Base-by-base conservation (phyloP, 2,329 filamentous ascomycete species). In the Aspergillaceae sp. region DNA sequence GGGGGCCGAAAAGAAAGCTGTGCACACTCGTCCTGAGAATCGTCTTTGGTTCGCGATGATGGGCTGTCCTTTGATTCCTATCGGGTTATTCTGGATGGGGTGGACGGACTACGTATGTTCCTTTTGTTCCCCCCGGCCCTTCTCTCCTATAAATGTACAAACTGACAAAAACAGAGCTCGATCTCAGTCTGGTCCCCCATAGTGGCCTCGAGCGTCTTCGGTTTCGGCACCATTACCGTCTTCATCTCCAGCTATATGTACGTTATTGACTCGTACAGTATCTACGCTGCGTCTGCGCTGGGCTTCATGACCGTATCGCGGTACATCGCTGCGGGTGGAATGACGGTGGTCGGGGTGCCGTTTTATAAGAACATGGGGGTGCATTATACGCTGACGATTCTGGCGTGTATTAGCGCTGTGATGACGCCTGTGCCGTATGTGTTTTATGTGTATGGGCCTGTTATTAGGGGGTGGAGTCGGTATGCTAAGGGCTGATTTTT, bases 61-160 rank as follows among this genome's bases (percentile, higher is more conserved):
- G 1, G 71, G 72, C 0, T 70, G 74, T 0, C 70, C 74, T 0
- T 60, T 70, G 0, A 71, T 81, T 4, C 76, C 77, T 0, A 64
- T 79, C 29, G 67, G 66, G 1, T 62, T 80, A 4, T 80, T 82
- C 55, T 81, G 77, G 77, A 76, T 82, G 63, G 78, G 70, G 0
- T 81, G 77, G 78, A 78, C 74, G 0, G 55, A 58, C 35, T 59
- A 51, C 33, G 56, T 59, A 52, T 34, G 51, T 47, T 6, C 27
- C 49, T 62, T 68, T 26, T n/a, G 29, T 38, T 27, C 29, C 10
- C 32, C 4, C 28, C 32, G 8, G 9, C 26, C 28, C 19, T 4
- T 4, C 32, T 47, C 74, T 28, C 37, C 26, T 10, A 37, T 44
- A 43, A 43, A 34, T 4, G 41, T 37, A 26, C 32, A 26, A 32